Base-by-base conservation (phyloP, 164 flowering plant genomes). In the Chloranthus sessilifolius region DNA sequence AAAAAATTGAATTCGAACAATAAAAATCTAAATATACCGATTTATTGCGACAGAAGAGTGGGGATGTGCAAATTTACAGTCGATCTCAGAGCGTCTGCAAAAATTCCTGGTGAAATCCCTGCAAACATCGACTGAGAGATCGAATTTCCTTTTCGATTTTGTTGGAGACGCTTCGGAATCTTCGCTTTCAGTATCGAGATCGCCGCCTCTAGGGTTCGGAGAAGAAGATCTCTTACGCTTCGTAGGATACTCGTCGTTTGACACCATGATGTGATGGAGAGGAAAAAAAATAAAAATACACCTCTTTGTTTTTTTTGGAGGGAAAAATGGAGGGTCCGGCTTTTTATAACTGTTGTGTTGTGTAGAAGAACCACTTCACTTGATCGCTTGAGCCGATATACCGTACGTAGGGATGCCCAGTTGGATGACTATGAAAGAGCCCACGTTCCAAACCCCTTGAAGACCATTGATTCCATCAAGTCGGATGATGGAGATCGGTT, bases 1-100 rank as follows among this genome's bases (percentile, higher is more conserved):
- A n/a, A n/a, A n/a, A n/a, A n/a, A n/a, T n/a, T n/a, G n/a, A n/a
- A n/a, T n/a, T n/a, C n/a, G n/a, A n/a, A n/a, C n/a, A n/a, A n/a
- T n/a, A n/a, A n/a, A n/a, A n/a, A n/a, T n/a, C n/a, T 10, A 33
- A 11, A 38, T 14, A 12, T 38, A 38, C 41, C 41, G 41, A 14
- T 38, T 20, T 14, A 38, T 38, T 3, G 41, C 6, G 19, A 38
- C 41, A 15, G 41, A 38, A 38, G 41, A 15, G 41, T 38, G 41
- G 41, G 41, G 41, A 38, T 38, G 41, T 38, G 41, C 41, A 20
- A 38, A 38, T 38, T 38, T 38, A 20, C 41, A 38, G 19, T 38
- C 41, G 15, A 38, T 38, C 14, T 6, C 0, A 38, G 41, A 16
- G 41, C 41, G 41, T 38, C 19, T 38, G 41, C 41, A 38, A 20